Conservation (phyloP, 2,329 filamentous ascomycete species). For the Phaeosphaeriaceae sp. region DNA sequence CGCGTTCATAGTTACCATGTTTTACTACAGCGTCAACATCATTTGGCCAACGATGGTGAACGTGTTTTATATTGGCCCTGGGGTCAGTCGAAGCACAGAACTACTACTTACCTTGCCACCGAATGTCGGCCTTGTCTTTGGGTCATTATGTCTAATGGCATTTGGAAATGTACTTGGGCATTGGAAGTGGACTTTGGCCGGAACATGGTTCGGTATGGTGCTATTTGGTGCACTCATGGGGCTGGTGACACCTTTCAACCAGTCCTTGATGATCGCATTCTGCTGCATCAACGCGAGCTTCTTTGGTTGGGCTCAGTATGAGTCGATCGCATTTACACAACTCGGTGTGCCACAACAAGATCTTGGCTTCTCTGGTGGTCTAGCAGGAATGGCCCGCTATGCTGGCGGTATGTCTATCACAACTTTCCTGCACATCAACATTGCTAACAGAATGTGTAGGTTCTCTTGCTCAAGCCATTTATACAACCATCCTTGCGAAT, state of each 20-base stretch:
- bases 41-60: slow-evolving; percentile 58
- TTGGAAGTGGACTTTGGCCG: slow-evolving; percentile 58
- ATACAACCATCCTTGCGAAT: slow-evolving; percentile 54
- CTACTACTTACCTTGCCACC: slow-evolving; percentile 54
- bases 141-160: slow-evolving; percentile 51
- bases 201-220: slow-evolving; percentile 56
- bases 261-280: slow-evolving; percentile 57
- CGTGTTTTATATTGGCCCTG: slow-evolving; percentile 51
- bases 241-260: slow-evolving; percentile 53
- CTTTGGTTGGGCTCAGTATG: slow-evolving; percentile 39
- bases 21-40: slow-evolving; percentile 59
- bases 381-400: slow-evolving; percentile 34
- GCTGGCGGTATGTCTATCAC: slow-evolving; percentile 13
- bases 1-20: slow-evolving; percentile 59
- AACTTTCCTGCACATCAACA: background rate
- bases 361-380: slow-evolving; percentile 54
- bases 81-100: slow-evolving; percentile 37
- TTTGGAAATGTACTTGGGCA: slow-evolving; percentile 54
- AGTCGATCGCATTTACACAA: slow-evolving; percentile 41
- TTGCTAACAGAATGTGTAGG: slow-evolving; percentile 1
- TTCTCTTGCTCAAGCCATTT: slow-evolving; percentile 38
- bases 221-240: slow-evolving; percentile 57
- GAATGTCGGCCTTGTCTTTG: slow-evolving; percentile 54
- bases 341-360: slow-evolving; percentile 54
- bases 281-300: slow-evolving; percentile 50